Base-by-base conservation (phyloP, 2,329 filamentous ascomycete species). In the Pestalotiopsis sp. region DNA sequence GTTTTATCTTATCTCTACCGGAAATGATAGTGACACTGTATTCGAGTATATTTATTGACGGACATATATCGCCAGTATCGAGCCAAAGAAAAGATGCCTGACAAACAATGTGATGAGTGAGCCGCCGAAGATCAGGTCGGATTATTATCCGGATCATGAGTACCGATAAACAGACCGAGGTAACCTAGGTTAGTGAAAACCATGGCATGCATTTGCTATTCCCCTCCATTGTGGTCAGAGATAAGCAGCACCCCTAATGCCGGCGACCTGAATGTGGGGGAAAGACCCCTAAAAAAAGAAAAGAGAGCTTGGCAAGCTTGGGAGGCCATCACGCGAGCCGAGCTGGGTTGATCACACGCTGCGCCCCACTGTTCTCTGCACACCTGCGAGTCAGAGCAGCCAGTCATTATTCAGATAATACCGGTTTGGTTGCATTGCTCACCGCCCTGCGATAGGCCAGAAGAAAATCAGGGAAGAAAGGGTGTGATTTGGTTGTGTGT, bases 331-430 rank as follows among this genome's bases (percentile, higher is more conserved):
- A 61, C 58, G 58, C 58, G 26, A 39, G 58, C 58, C 26, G 56
- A 26, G 22, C 22, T 22, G 35, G 9, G 58, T 35, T 39, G 58
- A 61, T 61, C 58, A 61, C 58, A 61, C 58, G 58, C 35, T 39
- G n/a, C 9, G 39, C 60, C 60, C 60, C 60, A 63, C 60, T 26
- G 24, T 24, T 26, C 35, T 39, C 48, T 17, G 60, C 24, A 24
- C 5, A 26, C 44, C n/a, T 30, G 44, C 60, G 60, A 48, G 39
- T 48, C 60, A 63, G 22, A n/a, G 4, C 39, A 63, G 39, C 60
- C 60, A 63, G 60, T 63, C 60, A 63, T 7, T 63, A 9, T 22
- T 26, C 38, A 26, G 38, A 39, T 52, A 63, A 61, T 63, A 20
- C 10, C 26, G n/a, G 39, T 52, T 14, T 48, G 60, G 38, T 20